Evolutionary conservation across 371 early-diverging fungal species (phyloP).

Genomic region (Mortierella sp.): DNA sequence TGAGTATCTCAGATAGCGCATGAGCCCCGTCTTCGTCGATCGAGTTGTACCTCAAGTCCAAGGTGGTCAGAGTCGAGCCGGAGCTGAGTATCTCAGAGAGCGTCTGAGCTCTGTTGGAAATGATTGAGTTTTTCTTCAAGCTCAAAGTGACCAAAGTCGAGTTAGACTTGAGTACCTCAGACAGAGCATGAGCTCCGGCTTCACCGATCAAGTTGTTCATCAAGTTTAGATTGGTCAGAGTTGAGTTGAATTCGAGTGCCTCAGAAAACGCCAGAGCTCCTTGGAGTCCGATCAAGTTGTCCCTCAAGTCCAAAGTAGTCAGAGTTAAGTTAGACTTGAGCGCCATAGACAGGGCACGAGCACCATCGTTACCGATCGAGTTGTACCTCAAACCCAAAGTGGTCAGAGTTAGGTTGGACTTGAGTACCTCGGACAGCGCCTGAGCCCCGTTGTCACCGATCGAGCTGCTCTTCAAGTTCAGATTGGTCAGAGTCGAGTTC

Average conservation of each 20-base stretch:
- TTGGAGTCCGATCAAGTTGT: background rate
- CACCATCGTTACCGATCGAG: background rate
- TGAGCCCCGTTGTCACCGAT: slow-evolving; percentile 8
- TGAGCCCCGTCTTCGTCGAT: slow-evolving; percentile 5
- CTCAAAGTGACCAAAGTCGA: too few species aligned
- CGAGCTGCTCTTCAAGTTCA: background rate
- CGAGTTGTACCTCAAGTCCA: background rate
- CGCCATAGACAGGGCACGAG: background rate
- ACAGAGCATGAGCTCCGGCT: background rate
- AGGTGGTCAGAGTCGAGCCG: slow-evolving; percentile 8
- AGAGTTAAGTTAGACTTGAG: slow-evolving; percentile 2
- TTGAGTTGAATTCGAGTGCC: slow-evolving; percentile 1
- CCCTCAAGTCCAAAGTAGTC: background rate
- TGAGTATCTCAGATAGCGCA: slow-evolving; percentile 9
- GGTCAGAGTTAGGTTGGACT: slow-evolving; percentile 12
- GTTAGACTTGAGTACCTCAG: too few species aligned
- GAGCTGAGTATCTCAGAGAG: slow-evolving; percentile 5
- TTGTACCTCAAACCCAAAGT: background rate
- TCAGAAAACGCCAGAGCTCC: background rate
- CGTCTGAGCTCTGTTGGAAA: background rate
- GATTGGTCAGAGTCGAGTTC: slow-evolving; percentile 8
- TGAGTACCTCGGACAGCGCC: slow-evolving; percentile 11
- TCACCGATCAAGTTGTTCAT: background rate
- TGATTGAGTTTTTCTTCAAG: background rate
- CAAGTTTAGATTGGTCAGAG: background rate